Evolutionary conservation across 1,139 yeast species (phyloP), one percentile per base, ranked within the genome.

Genomic region (Saccharomycopsis hybrid): DNA sequence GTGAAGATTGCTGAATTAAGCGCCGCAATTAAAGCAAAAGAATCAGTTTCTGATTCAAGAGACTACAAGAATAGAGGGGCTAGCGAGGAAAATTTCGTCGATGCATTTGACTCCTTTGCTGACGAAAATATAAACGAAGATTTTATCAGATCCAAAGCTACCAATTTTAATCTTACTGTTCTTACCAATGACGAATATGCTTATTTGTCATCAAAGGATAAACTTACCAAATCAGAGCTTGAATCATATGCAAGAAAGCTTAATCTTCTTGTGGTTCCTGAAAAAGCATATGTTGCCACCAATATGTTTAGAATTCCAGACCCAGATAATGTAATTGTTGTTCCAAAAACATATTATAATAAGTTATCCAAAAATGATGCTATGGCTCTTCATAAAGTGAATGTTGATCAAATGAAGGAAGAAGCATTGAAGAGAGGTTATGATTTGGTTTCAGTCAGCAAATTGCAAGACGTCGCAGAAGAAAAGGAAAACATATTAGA

Each of bases 321-420:
- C 54, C 64, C 72, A n/a, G 66, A 68, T 9, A 77, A 77, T 56
- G 82, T 82, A 37, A 81, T 80, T 50, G 80, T 82, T 5, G 61
- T 84, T 38, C 89, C 90, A 11, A 68, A 75, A 5, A 72, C 80
- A 2, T 83, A 82, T 60, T 84, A 81, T 63, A 75, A 75, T 56
- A 79, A 78, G 60, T 65, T 82, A 55, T 64, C 77, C 24, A 71
- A 69, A 50, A 68, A 68, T 46, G 78, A 73, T 52, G 58, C 67
- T 2, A 59, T 74, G 57, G 66, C 71, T 27, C 62, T 77, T 49
- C 78, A 74, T 44, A 71, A 71, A 54, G 66, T 77, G 1, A 58
- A 71, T 0, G 76, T 76, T 52, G 80, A 73, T 8, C 67, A 65
- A 3, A 67, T 78, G 52, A 68, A 65, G 57, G 64, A 66, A 35